Percentiles rank a stretch among this genome's conserved stretches.
These are phyloP conservation scores for Boletus patriciae DNA, from an alignment of 768 basidiomycete genomes.

Conservation along the genomic window DNA sequence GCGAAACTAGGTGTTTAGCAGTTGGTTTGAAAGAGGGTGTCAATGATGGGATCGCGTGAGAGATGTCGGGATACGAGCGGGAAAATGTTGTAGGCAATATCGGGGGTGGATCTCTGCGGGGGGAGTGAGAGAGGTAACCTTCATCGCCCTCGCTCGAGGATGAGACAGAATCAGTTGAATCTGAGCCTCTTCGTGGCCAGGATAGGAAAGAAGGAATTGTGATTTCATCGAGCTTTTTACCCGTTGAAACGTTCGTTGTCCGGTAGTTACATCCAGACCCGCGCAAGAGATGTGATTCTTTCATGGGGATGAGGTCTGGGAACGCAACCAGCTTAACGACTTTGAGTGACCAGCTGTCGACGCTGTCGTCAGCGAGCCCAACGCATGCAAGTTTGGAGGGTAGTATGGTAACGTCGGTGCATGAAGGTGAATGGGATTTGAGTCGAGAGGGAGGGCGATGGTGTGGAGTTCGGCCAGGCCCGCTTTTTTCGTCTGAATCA, in stretches of 20 bases:
- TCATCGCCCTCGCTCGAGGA: conserved; percentile 42
- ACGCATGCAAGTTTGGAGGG: conserved; percentile 75
- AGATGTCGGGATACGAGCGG: conserved; percentile 45
- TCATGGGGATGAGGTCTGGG: conserved; percentile 61
- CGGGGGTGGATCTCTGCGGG: conserved; percentile 38
- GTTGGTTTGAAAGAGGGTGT: conserved; percentile 37
- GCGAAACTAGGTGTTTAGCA: conserved; percentile 39
- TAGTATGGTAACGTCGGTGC: conserved; percentile 60
- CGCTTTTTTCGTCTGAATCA: conserved; percentile 3
- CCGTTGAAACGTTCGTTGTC: conserved; percentile 4
- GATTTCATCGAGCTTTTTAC: conserved; percentile 13
- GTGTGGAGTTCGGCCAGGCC: conserved; percentile 1
- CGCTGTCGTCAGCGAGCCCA: conserved; percentile 65
- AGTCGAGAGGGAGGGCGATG: conserved; percentile 27
- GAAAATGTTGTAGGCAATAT: conserved; percentile 38
- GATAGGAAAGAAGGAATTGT: conserved; percentile 22
- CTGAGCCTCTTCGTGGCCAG: conserved; percentile 23
- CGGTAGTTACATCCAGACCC: conserved; percentile 1
- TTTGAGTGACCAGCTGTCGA: conserved; percentile 74
- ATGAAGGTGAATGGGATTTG: conserved; percentile 54
- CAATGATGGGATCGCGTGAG: conserved; percentile 29
- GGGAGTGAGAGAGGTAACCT: conserved; percentile 63
- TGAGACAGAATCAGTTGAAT: conserved; percentile 27
- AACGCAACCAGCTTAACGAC: conserved; percentile 76
- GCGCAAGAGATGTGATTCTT: conserved; percentile 9